phyloP scores from a whole-genome alignment of 2,329 filamentous ascomycete genomes.

The Podosphaera fusca region DNA sequence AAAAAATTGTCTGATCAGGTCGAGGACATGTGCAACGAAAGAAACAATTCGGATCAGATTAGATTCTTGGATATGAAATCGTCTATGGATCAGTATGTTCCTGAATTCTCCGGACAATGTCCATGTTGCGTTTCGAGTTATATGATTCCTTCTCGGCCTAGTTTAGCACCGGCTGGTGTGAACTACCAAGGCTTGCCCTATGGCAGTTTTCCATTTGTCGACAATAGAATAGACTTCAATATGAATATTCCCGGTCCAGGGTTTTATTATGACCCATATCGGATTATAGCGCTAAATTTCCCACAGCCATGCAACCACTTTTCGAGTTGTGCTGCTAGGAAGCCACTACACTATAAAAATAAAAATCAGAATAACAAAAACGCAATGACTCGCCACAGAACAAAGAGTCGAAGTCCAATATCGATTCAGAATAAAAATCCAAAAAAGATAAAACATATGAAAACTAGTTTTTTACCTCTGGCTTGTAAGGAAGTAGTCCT shows the following conservation, averaged over 20 bases:
- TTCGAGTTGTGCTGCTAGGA: background rate
- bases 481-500: background rate
- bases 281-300: background rate
- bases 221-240: background rate
- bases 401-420: background rate
- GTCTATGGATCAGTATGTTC: background rate
- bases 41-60: background rate
- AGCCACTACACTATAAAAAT: background rate
- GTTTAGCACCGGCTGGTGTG: background rate
- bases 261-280: background rate
- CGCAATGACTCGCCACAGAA: background rate
- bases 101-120: background rate
- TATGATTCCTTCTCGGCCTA: background rate
- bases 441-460: background rate
- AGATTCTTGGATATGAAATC: background rate
- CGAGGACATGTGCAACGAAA: background rate
- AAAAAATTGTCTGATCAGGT: background rate
- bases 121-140: background rate
- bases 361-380: background rate
- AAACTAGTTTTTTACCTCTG: background rate
- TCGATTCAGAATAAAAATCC: background rate
- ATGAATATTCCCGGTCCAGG: background rate
- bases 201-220: background rate
- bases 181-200: background rate
- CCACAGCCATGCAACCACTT: background rate